Conservation (phyloP, 2,329 filamentous ascomycete genomes). For the Penicillium capsulatum region DNA sequence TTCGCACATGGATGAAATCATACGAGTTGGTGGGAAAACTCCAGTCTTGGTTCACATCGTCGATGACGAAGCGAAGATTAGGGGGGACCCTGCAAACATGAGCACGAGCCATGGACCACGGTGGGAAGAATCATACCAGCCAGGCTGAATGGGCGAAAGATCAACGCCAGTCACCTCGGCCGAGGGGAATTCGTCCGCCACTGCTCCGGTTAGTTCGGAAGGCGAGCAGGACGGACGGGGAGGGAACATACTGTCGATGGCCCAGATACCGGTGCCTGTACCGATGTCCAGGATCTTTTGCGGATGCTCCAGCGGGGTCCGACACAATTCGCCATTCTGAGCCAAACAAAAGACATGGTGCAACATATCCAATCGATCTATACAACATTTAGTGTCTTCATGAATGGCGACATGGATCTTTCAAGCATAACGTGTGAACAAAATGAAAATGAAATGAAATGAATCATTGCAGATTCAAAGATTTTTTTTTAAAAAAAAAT, state of each 20-base stretch:
- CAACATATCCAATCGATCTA: constrained; percentile 12
- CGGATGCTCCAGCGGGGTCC: constrained; percentile 11
- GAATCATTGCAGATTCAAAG: no score
- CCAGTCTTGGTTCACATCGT: constrained; percentile 29
- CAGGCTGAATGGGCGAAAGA: constrained; percentile 49
- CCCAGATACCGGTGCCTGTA: constrained; percentile 22
- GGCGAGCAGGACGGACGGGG: background rate
- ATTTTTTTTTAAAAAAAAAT: no score
- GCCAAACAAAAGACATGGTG: constrained; percentile 12
- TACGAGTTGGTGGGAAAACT: constrained; percentile 20
- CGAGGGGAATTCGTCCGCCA: constrained; percentile 34
- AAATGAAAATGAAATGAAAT: no score
- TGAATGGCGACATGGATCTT: no score
- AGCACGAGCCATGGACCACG: background rate
- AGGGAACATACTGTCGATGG: constrained; percentile 14
- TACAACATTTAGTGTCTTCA: no score
- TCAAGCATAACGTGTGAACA: no score
- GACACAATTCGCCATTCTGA: constrained; percentile 8
- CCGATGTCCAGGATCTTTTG: constrained; percentile 12
- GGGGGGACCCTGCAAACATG: constrained; percentile 23
- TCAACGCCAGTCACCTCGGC: constrained; percentile 47
- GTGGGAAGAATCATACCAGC: constrained; percentile 22
- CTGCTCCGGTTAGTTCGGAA: constrained; percentile 1
- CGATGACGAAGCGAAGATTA: constrained; percentile 30
- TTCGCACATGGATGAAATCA: constrained; percentile 30